phyloP scores from a whole-genome alignment of 352 stramenopile genomes.

The Thalassiosira sp. region DNA sequence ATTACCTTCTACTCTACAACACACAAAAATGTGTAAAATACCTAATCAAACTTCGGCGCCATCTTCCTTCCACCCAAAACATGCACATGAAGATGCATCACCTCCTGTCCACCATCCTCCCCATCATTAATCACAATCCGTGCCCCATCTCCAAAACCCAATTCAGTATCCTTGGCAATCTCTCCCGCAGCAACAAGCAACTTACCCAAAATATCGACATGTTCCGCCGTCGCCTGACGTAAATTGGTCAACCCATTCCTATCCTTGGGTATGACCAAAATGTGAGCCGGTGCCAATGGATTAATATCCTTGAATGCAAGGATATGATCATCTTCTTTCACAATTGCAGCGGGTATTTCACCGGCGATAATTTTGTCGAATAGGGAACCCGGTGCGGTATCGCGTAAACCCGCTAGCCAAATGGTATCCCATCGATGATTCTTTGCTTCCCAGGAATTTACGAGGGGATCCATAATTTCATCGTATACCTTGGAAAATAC shows the following conservation, averaged over 20 bases:
- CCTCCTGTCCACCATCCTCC: conserved; percentile 85
- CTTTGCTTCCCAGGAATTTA: conserved; percentile 77
- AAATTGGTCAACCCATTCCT: conserved; percentile 91
- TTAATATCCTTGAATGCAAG: conserved; percentile 98
- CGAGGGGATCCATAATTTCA: conserved; percentile 58
- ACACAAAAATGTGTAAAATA: too few species aligned
- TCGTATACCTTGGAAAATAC: conserved; percentile 79
- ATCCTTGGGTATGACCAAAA: conserved; percentile 97
- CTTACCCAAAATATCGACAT: conserved; percentile 89
- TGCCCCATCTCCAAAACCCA: conserved; percentile 89
- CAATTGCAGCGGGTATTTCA: conserved; percentile 93
- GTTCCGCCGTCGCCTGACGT: conserved; percentile 77
- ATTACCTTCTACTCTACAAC: too few species aligned
- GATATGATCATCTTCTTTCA: conserved; percentile 93
- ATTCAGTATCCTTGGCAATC: conserved; percentile 89
- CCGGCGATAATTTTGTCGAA: conserved; percentile 98
- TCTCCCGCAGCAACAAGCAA: conserved; percentile 92
- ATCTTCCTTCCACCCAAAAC: conserved; percentile 92
- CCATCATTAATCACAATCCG: conserved; percentile 98
- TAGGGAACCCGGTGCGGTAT: conserved; percentile 87
- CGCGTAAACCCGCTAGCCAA: conserved; percentile 73
- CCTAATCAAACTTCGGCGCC: conserved; percentile 36
- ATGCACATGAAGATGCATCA: conserved; percentile 86
- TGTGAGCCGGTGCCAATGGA: conserved; percentile 92
- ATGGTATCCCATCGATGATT: conserved; percentile 79